Evolutionary conservation across 176 grass and related monocot species (phyloP).

Genomic region (Rhipidocladum racemiflorum): DNA sequence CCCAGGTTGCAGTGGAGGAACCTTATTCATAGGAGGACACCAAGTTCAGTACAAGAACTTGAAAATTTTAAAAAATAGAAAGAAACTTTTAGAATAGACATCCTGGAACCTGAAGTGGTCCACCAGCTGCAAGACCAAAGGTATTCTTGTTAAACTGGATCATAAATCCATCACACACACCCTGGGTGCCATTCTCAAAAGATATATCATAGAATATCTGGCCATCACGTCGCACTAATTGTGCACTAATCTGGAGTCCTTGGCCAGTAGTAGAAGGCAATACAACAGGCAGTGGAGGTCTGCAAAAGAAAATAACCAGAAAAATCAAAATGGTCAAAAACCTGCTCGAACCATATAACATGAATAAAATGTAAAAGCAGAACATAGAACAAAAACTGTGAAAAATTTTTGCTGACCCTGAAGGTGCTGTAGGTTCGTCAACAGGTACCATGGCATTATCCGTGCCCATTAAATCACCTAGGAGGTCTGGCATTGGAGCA

Average conservation of each 20-base stretch:
- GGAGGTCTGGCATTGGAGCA: conserved; percentile 81
- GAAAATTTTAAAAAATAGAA: not conserved
- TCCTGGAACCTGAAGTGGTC: conserved; percentile 74
- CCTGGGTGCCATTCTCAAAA: conserved; percentile 80
- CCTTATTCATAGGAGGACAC: conserved; percentile 43
- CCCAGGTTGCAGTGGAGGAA: conserved; percentile 77
- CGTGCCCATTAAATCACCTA: conserved; percentile 86
- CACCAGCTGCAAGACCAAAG: conserved; percentile 84
- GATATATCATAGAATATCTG: conserved; percentile 88
- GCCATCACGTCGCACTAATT: conserved; percentile 64
- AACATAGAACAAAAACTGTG: not conserved
- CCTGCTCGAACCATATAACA: not conserved
- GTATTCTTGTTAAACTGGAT: conserved; percentile 99
- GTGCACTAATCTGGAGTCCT: conserved; percentile 95
- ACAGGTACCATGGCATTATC: conserved; percentile 79
- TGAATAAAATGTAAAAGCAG: not conserved
- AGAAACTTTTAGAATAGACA: not conserved
- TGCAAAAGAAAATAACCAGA: conserved; percentile 32
- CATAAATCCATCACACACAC: conserved; percentile 94
- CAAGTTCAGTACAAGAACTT: conserved; percentile 18
- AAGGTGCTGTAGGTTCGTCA: conserved; percentile 55
- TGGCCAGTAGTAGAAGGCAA: conserved; percentile 79
- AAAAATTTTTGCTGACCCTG: conserved; percentile 51
- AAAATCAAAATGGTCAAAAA: conserved; percentile 24
- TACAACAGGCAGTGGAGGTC: conserved; percentile 78